A percentile compares a stretch with the other conserved stretches of the same genome.
phyloP scores from a whole-genome alignment of 371 early-diverging fungal genomes.

The Mucor saturninus region DNA sequence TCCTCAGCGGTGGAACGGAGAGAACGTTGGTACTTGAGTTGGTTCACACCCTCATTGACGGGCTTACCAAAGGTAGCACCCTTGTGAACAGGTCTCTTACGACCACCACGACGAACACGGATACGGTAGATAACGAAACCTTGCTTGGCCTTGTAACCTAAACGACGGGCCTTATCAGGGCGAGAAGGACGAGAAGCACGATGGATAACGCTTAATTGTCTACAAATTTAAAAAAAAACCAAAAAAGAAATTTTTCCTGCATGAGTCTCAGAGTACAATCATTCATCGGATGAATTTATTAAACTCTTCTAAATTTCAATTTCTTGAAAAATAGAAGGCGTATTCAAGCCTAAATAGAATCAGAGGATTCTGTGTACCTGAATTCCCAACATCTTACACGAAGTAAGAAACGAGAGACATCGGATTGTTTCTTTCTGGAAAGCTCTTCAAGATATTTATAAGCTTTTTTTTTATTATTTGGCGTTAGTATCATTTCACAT shows the following conservation, averaged over 20 bases:
- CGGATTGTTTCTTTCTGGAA: conserved; percentile 98
- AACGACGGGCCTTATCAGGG: conserved; percentile 98
- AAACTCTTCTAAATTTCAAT: conserved; percentile 51
- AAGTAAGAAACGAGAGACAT: conserved; percentile 98
- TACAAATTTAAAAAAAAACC: conserved; percentile 29
- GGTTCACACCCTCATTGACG: conserved; percentile 95
- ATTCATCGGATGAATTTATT: conserved; percentile 27
- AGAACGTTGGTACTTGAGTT: conserved; percentile 96
- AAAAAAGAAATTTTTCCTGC: conserved; percentile 11
- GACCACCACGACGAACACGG: conserved; percentile 98
- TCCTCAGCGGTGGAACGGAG: conserved; percentile 95
- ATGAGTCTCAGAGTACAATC: conserved; percentile 5
- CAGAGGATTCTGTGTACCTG: conserved; percentile 28
- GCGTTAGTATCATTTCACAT: neutral
- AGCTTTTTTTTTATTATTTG: conserved; percentile 46
- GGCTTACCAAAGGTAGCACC: conserved; percentile 99
- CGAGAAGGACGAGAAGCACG: conserved; percentile 98
- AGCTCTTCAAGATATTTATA: conserved; percentile 98
- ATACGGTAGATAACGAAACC: conserved; percentile 98
- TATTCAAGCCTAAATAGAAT: conserved; percentile 28
- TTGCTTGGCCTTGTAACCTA: conserved; percentile 99
- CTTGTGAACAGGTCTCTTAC: conserved; percentile 96
- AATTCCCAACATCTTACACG: conserved; percentile 94
- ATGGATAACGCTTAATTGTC: conserved; percentile 97
- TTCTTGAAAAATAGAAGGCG: conserved; percentile 9